Evolutionary conservation across 768 basidiomycete genomes (phyloP), one percentile per base, ranked within the genome.

Genomic region (Gloeophyllum trabeum): DNA sequence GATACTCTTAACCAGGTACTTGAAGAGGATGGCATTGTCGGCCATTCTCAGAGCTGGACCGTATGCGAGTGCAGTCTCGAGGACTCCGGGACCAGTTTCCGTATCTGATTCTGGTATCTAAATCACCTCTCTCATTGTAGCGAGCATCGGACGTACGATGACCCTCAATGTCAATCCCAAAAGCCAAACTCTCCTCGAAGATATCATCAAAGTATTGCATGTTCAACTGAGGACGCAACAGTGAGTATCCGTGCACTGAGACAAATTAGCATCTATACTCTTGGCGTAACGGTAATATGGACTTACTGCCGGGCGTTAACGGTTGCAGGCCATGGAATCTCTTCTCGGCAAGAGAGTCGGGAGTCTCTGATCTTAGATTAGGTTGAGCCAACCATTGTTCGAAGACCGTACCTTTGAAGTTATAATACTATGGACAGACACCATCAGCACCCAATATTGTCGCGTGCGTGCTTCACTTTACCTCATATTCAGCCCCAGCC

Each of bases 401-500:
- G 18, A 12, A 23, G 2, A 10, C 30, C 1, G 6, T 52, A 82
- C 88, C 88, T 76, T 86, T 81, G 61, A 91, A 91, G 61, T 90
- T 87, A 57, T 89, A 91, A 54, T 87, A 90, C 86, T 90, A 44
- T 6, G 13, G 39, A 25, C 2, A 19, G 49, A n/a, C 21, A 40
- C 37, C 18, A 24, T 43, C 4, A 34, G 7, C 20, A 42, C 24
- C 39, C 3, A n/a, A n/a, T n/a, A n/a, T n/a, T n/a, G n/a, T n/a
- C n/a, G n/a, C n/a, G n/a, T n/a, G n/a, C n/a, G n/a, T n/a, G n/a
- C n/a, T 34, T 35, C 12, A 58, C 71, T 41, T n/a, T 54, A 85
- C 91, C 73, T 99, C 96, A 51, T 88, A 98, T 63, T 99, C 94
- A 5, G 86, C 75, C 6, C 91, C 93, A n/a, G 88, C 79, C 51